These are phyloP conservation scores for Vitis hybrid DNA, from an alignment of 177 flowering plant species.

Conservation along the genomic window DNA sequence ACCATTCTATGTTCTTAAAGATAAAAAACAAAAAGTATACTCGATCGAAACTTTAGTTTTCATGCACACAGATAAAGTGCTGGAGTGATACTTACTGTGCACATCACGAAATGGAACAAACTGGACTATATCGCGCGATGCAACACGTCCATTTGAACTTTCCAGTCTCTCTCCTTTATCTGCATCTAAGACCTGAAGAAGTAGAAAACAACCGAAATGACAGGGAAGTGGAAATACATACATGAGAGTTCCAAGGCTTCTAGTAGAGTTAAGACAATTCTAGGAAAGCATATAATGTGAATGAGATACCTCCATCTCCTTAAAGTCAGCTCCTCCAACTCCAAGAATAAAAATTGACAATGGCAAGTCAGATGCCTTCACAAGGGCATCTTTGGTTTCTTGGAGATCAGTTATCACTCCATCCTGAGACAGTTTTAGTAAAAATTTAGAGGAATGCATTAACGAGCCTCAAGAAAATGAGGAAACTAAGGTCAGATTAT, in stretches of 20 bases:
- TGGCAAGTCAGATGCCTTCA: constrained; percentile 90
- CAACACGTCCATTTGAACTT: constrained; percentile 71
- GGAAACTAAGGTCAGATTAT: background rate
- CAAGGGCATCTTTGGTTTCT: constrained; percentile 91
- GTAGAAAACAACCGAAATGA: too few relatives aligned
- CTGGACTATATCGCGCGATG: constrained; percentile 88
- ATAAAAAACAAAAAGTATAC: too few relatives aligned
- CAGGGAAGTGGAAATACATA: too few relatives aligned
- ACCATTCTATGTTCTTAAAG: too few relatives aligned
- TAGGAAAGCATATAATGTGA: background rate
- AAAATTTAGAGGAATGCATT: background rate
- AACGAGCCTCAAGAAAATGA: background rate
- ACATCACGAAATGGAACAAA: constrained; percentile 87
- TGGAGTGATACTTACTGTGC: constrained; percentile 50
- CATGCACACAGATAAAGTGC: background rate
- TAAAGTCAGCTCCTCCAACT: constrained; percentile 98
- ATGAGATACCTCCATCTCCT: constrained; percentile 87
- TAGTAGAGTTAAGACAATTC: background rate
- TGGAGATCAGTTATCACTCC: constrained; percentile 99
- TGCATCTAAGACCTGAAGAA: constrained; percentile 68
- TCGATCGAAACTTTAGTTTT: too few relatives aligned
- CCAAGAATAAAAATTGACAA: constrained; percentile 91
- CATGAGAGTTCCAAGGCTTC: too few relatives aligned
- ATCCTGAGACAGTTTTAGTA: constrained; percentile 48
- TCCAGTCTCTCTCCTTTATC: constrained; percentile 84